A percentile compares a stretch with the other conserved stretches of the same genome.
Evolutionary conservation across 2,329 filamentous ascomycete species (phyloP).

Genomic region (Alternaria hordeiaustralica): DNA sequence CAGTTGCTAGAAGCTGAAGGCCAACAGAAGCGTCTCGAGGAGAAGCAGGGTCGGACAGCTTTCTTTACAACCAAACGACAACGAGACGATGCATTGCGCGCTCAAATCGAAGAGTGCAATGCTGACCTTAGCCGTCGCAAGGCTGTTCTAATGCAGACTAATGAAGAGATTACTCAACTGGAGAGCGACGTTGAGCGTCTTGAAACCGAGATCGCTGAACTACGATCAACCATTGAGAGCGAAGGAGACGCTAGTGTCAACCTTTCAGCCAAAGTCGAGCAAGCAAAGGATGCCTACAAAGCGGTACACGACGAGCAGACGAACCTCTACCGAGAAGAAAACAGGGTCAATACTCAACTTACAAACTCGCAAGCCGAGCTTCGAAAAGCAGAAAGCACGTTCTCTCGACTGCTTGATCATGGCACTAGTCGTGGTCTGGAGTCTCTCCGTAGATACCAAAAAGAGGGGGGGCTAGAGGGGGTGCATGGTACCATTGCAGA

Average conservation of each 20-base stretch:
- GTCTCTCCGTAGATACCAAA: constrained; percentile 83
- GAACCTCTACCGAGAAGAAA: constrained; percentile 85
- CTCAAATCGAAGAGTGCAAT: constrained; percentile 82
- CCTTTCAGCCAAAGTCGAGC: constrained; percentile 75
- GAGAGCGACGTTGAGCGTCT: constrained; percentile 73
- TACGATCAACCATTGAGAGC: constrained; percentile 77
- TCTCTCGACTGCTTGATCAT: constrained; percentile 87
- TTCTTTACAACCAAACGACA: constrained; percentile 89
- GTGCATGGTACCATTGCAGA: constrained; percentile 94
- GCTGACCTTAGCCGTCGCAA: constrained; percentile 79
- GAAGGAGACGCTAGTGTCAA: constrained; percentile 76
- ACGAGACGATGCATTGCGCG: constrained; percentile 80
- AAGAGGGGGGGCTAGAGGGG: constrained; percentile 78
- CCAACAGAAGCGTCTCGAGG: constrained; percentile 78
- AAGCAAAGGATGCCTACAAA: constrained; percentile 79
- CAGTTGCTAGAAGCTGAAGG: constrained; percentile 79
- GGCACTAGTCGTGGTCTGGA: constrained; percentile 85
- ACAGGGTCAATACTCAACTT: constrained; percentile 80
- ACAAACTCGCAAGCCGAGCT: constrained; percentile 77
- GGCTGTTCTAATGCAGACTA: constrained; percentile 81
- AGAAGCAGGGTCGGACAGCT: constrained; percentile 87
- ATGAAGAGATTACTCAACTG: constrained; percentile 79
- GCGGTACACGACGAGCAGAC: constrained; percentile 85
- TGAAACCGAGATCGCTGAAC: constrained; percentile 72
- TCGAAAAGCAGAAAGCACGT: constrained; percentile 75